These are phyloP conservation scores for Aspergillus fischeri DNA, from an alignment of 2,329 filamentous ascomycete species.

Conservation along the genomic window DNA sequence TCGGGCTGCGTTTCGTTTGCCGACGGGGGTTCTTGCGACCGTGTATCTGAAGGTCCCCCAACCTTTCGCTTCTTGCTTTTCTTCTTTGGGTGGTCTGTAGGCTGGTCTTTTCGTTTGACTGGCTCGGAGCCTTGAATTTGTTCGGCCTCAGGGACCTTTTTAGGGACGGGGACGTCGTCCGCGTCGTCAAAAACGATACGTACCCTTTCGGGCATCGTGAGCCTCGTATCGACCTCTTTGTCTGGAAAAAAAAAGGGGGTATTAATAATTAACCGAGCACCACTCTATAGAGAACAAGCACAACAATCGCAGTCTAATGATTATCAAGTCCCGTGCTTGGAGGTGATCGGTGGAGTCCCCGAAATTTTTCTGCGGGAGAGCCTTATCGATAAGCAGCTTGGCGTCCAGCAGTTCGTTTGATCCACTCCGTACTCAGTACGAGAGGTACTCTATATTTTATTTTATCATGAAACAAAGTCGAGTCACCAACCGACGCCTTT, in stretches of 20 bases:
- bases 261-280: background rate
- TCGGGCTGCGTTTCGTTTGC: conserved; percentile 2
- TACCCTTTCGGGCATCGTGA: conserved; percentile 41
- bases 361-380: conserved; percentile 18
- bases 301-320: background rate
- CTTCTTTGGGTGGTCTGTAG: conserved; percentile 18
- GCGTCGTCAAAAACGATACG: conserved; percentile 36
- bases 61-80: conserved; percentile 32
- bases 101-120: conserved; percentile 8
- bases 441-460: background rate
- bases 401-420: background rate
- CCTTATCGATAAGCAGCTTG: conserved; percentile 29
- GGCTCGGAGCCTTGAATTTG: background rate
- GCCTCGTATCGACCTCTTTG: background rate
- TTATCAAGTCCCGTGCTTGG: background rate
- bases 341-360: conserved; percentile 6
- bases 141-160: conserved; percentile 1
- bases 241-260: background rate
- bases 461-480: no score
- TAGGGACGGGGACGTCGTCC: conserved; percentile 23
- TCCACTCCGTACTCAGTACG: background rate
- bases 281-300: background rate
- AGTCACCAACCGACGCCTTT: background rate
- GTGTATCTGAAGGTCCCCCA: conserved; percentile 17
- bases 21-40: conserved; percentile 3